Evolutionary conservation across 345 rosid species (phyloP).

Genomic region (Cardiospermum halicacabum): DNA sequence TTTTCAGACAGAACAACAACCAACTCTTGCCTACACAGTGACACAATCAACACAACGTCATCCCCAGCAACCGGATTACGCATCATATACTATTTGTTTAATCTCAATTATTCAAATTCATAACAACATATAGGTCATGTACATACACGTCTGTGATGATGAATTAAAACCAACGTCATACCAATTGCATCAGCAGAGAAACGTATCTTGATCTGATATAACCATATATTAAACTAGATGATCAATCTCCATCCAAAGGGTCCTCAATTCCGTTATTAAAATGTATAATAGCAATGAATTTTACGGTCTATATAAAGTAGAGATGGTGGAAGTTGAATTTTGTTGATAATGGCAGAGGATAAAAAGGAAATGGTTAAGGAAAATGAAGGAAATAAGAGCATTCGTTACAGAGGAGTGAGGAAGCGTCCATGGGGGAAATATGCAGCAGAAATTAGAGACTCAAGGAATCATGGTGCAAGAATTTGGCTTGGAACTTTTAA

Average conservation of each 20-base stretch:
- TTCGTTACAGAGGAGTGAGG: constrained; percentile 55
- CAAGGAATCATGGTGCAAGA: constrained; percentile 57
- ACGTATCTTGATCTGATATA: neutral
- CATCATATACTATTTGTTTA: neutral
- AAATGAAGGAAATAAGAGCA: constrained; percentile 20
- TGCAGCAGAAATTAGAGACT: constrained; percentile 90
- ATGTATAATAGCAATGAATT: neutral
- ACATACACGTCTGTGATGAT: neutral
- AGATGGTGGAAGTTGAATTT: neutral
- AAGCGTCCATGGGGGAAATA: constrained; percentile 81
- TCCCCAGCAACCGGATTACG: neutral
- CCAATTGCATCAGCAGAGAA: neutral
- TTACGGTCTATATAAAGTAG: constrained; percentile 14
- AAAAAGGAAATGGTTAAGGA: constrained; percentile 24
- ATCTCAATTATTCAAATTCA: neutral
- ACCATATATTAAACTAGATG: neutral
- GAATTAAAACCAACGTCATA: neutral
- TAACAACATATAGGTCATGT: neutral
- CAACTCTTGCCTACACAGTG: neutral
- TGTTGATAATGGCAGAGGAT: constrained; percentile 16
- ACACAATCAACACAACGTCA: neutral
- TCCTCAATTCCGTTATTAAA: neutral
- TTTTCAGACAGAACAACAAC: neutral
- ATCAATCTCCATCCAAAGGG: neutral
- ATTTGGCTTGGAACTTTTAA: constrained; percentile 83